Conservation (phyloP, 805 yeast species). For the Starmerella apicola region DNA sequence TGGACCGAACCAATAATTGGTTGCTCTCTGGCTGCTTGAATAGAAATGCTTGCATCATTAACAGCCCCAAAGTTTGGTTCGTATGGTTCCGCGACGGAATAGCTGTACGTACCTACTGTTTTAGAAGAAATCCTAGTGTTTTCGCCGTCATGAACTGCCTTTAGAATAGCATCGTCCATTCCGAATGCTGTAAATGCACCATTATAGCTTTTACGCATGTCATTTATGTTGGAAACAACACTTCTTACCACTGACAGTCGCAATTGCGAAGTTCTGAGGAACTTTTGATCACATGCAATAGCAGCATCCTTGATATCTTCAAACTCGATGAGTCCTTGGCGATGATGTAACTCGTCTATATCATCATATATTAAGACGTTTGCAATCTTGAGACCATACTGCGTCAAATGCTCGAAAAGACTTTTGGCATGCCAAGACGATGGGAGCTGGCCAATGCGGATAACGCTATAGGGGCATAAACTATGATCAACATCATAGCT, state of each 20-base stretch:
- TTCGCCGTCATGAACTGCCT: no score
- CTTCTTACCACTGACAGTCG: slow-evolving; percentile 5
- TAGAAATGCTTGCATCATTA: no score
- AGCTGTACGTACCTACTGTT: slow-evolving; percentile 9
- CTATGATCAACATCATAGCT: no score
- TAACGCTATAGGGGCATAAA: no score
- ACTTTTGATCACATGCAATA: background rate
- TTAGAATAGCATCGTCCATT: slow-evolving; percentile 1
- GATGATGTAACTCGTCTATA: slow-evolving; percentile 8
- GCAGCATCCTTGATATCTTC: slow-evolving; percentile 1
- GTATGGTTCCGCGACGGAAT: slow-evolving; percentile 9
- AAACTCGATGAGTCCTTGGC: slow-evolving; percentile 15
- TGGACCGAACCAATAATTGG: no score
- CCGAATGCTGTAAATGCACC: slow-evolving; percentile 14
- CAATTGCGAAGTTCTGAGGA: slow-evolving; percentile 2
- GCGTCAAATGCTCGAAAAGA: slow-evolving; percentile 7
- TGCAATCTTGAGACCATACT: slow-evolving; percentile 3
- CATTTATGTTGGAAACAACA: slow-evolving; percentile 10
- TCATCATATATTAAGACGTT: slow-evolving; percentile 15
- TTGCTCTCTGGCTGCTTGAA: no score
- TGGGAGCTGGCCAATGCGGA: slow-evolving; percentile 16
- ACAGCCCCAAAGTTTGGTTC: no score
- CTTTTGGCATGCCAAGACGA: slow-evolving; percentile 12
- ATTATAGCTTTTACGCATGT: slow-evolving; percentile 8
- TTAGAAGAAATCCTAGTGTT: no score